A percentile compares a stretch with the other conserved stretches of the same genome.
Evolutionary conservation across 495 filamentous ascomycete genomes (phyloP).

Genomic region (Pseudevernia furfuracea): DNA sequence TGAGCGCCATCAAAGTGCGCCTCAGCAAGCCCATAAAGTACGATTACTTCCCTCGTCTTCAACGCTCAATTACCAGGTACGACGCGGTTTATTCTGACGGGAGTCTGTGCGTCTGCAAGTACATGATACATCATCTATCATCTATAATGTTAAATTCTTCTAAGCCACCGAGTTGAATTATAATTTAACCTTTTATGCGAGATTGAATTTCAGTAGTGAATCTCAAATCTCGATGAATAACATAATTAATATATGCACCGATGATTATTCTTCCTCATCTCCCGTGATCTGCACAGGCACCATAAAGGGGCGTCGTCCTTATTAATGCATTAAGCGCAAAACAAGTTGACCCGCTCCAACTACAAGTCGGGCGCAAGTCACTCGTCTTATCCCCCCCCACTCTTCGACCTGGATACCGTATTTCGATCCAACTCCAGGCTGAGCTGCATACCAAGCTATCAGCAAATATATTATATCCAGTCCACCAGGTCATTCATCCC

Average conservation of each 20-base stretch:
- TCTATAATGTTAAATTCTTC: no score
- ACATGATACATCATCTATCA: background rate
- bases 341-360: constrained; percentile 7
- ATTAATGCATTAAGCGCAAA: constrained; percentile 10
- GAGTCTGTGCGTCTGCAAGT: background rate
- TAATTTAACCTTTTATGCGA: background rate
- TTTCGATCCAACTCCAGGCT: background rate
- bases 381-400: background rate
- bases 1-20: background rate
- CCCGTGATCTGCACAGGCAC: constrained; percentile 6
- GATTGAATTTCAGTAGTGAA: background rate
- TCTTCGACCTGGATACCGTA: background rate
- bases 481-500: background rate
- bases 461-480: background rate
- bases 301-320: no score
- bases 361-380: background rate
- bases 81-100: background rate
- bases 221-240: no score
- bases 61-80: background rate
- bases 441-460: background rate
- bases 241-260: no score
- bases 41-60: background rate
- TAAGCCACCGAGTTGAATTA: background rate
- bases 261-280: constrained; percentile 8
- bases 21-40: background rate